Evolutionary conservation across 805 yeast species (phyloP), one percentile per base, ranked within the genome.

Genomic region (Myxozyma vanderwaltii): DNA sequence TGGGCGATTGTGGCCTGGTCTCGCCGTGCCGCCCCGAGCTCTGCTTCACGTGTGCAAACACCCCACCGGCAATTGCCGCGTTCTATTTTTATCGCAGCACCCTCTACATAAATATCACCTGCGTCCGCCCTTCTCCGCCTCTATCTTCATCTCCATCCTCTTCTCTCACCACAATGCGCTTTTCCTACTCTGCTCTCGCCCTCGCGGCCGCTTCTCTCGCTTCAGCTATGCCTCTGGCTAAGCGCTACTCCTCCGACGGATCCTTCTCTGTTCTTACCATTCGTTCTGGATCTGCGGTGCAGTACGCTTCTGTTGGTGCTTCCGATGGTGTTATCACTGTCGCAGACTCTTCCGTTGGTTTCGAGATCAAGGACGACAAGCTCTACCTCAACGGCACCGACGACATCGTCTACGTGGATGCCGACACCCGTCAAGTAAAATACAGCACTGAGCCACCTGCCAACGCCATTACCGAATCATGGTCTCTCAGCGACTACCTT

Each of bases 251-350:
- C 43, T n/a, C 47, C 24, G 52, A 53, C 31, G 21, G 41, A 40
- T 12, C 46, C 21, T 60, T 60, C 47, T 41, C 50, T 10, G 38
- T 57, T 23, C 19, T 58, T 13, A 21, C 64, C 19, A 57, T 52
- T 41, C 63, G 47, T 50, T 58, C 64, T 4, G 64, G 56, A 31
- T 41, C 56, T 4, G 48, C 8, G 7, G 39, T 58, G 17, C 64
- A 60, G 49, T 60, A 58, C 54, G 54, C 58, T 24, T 12, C 46
- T n/a, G 36, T 60, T 23, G 29, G 53, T 19, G 44, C 49, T 7
- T n/a, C 31, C 29, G 58, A 57, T 45, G 64, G 61, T 3, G 41
- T 27, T 31, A 39, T 57, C 45, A 40, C 51, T 29, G 15, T 56
- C 19, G 56, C 49, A 21, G 46, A 23, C 6, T 50, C 36, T 38